Percentiles rank a stretch among this genome's conserved stretches.
Evolutionary conservation across 495 filamentous ascomycete genomes (phyloP).

Genomic region (Alectoria sarmentosa): DNA sequence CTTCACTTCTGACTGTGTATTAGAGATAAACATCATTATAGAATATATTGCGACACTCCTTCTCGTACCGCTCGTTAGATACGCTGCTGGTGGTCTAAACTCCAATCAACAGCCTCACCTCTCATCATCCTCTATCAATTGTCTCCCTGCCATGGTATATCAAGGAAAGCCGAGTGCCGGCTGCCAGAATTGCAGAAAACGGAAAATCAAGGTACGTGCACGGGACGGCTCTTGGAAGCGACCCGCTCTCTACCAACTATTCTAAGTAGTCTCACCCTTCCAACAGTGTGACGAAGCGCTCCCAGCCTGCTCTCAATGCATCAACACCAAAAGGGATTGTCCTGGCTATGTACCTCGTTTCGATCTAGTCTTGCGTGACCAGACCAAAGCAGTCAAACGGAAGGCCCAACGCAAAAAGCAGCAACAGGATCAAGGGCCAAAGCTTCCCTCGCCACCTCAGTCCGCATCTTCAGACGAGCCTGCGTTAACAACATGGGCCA

Average conservation of each 20-base stretch:
- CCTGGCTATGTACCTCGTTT: slow-evolving; percentile 64
- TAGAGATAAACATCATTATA: background rate
- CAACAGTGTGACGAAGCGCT: slow-evolving; percentile 45
- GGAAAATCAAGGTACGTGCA: slow-evolving; percentile 49
- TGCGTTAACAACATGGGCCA: background rate
- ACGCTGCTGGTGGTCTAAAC: background rate
- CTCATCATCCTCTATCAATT: background rate
- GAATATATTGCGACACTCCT: background rate
- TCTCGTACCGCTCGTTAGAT: background rate
- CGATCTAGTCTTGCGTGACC: slow-evolving; percentile 60
- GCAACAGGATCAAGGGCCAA: slow-evolving; percentile 22
- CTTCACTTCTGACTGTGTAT: background rate
- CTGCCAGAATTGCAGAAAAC: slow-evolving; percentile 57
- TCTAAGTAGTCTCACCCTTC: slow-evolving; percentile 11
- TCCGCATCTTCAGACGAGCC: slow-evolving; percentile 14
- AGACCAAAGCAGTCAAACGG: slow-evolving; percentile 53
- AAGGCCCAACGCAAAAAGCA: slow-evolving; percentile 31
- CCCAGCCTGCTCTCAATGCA: slow-evolving; percentile 43
- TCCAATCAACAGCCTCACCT: background rate
- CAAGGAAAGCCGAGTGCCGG: slow-evolving; percentile 64
- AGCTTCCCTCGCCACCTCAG: slow-evolving; percentile 25
- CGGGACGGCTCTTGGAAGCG: background rate
- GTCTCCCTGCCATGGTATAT: slow-evolving; percentile 51
- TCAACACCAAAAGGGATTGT: slow-evolving; percentile 40
- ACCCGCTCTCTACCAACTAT: background rate